phyloP scores from a whole-genome alignment of 495 filamentous ascomycete species.

The Penicillium turbatum region DNA sequence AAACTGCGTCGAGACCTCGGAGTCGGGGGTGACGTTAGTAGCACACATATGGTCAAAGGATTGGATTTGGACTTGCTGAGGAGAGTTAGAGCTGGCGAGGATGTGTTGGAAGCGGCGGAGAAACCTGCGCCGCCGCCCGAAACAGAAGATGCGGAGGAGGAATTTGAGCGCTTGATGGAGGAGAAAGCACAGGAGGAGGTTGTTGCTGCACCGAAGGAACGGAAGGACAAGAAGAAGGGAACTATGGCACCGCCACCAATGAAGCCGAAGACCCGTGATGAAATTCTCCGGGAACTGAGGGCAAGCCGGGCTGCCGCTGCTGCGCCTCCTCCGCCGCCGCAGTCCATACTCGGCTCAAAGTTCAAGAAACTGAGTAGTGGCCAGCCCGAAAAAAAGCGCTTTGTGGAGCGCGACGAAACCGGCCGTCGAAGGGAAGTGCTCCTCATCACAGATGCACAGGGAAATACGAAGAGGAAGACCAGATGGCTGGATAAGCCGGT shows the following conservation, averaged over 20 bases:
- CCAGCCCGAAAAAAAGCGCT: slow-evolving; percentile 56
- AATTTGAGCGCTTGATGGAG: slow-evolving; percentile 67
- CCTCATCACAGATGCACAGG: slow-evolving; percentile 80
- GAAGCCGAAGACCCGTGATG: slow-evolving; percentile 71
- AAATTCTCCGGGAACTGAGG: slow-evolving; percentile 78
- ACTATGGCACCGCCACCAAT: slow-evolving; percentile 62
- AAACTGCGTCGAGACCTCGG: slow-evolving; percentile 64
- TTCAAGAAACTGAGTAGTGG: slow-evolving; percentile 75
- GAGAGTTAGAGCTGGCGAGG: slow-evolving; percentile 67
- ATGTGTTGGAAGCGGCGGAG: slow-evolving; percentile 43
- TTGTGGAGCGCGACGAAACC: slow-evolving; percentile 67
- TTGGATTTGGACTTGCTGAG: slow-evolving; percentile 79
- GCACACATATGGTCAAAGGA: slow-evolving; percentile 87
- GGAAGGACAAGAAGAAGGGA: slow-evolving; percentile 70
- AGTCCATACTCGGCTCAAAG: slow-evolving; percentile 61
- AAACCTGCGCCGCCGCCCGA: slow-evolving; percentile 14
- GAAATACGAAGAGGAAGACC: slow-evolving; percentile 82
- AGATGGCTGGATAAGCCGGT: slow-evolving; percentile 45
- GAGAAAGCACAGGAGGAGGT: slow-evolving; percentile 57
- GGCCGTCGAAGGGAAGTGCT: slow-evolving; percentile 73
- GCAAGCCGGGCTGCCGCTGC: slow-evolving; percentile 58
- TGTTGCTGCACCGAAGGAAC: slow-evolving; percentile 37
- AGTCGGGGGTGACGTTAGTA: slow-evolving; percentile 72
- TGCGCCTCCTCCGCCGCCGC: slow-evolving; percentile 49
- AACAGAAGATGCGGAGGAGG: slow-evolving; percentile 60